phyloP scores from a whole-genome alignment of 805 yeast species.

The Lipomyces yamanashiensis region DNA sequence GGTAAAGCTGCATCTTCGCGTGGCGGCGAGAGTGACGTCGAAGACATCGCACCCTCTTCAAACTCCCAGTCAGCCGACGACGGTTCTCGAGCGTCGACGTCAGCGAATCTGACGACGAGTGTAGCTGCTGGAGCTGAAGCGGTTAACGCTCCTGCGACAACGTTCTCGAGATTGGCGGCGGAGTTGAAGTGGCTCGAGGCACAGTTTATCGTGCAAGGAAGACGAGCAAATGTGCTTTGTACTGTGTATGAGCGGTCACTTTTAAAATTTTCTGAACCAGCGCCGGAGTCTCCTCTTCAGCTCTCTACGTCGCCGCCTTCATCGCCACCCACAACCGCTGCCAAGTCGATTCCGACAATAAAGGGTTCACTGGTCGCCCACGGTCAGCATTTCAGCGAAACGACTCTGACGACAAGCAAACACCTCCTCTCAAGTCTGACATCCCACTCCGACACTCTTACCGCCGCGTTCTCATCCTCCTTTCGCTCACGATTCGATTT shows the following conservation, averaged over 20 bases:
- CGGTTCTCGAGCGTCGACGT: not conserved
- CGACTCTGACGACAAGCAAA: not conserved
- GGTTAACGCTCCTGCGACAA: not conserved
- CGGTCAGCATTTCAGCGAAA: constrained; percentile 9
- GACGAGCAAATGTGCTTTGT: constrained; percentile 16
- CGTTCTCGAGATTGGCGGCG: constrained; percentile 8
- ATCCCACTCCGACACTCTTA: constrained; percentile 15
- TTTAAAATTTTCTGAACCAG: not conserved
- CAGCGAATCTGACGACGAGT: not conserved
- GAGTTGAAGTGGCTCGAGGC: constrained; percentile 24
- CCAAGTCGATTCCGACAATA: not conserved
- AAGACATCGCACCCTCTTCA: not conserved
- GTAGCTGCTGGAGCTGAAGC: not conserved
- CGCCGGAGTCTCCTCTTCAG: not conserved
- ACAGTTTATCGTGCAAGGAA: constrained; percentile 19
- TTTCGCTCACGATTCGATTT: constrained; percentile 28
- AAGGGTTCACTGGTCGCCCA: not conserved
- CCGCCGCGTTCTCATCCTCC: constrained; percentile 16
- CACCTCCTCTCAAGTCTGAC: not conserved
- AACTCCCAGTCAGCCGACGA: not conserved
- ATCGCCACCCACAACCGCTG: not conserved
- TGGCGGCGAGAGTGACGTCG: not conserved
- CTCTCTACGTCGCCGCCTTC: not conserved
- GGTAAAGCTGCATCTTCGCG: not conserved
- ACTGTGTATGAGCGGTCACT: constrained; percentile 11